Base-by-base conservation (phyloP, 2,329 filamentous ascomycete species). In the Trichoderma koningii region DNA sequence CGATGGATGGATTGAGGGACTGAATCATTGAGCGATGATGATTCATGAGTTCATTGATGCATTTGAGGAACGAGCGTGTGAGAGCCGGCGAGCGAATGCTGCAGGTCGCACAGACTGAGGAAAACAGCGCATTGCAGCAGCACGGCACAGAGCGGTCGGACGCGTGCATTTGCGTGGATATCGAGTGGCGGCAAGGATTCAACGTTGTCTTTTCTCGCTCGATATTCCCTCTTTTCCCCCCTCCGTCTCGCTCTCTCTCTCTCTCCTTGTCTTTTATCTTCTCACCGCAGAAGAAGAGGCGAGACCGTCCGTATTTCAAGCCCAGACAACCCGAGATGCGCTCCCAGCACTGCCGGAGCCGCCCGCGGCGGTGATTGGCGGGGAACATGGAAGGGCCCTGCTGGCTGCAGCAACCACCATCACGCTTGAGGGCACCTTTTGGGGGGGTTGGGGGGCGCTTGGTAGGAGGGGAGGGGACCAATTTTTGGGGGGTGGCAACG, bases 251-350 rank as follows among this genome's bases (percentile, higher is more conserved):
- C n/a, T 45, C 15, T 52, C 41, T 30, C 15, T 7, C 12, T 38
- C 14, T 45, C 9, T 19, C n/a, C 6, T 15, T 48, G 12, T 38
- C 34, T 14, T 2, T 12, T 12, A 3, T 30, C 9, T 47, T 14
- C 7, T 44, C 26, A 26, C 41, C 17, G 41, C 41, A 47, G 19
- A 21, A 26, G 26, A 26, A 26, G 26, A 62, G 57, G 57, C 57
- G 57, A 62, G 34, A 42, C 30, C 59, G 38, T 41, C 48, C 59
- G 59, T 62, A 62, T 62, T 62, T 62, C 59, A 62, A 62, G 59
- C 59, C 57, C 59, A 62, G 48, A 51, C 30, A 30, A 30, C 21
- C 34, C 57, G 57, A 44, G 47, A 38, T 45, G 57, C 38, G 21
- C 28, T 28, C 51, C 38, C 48, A 62, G 59, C 21, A 62, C 59